Evolutionary conservation across 106 monocot genomes (phyloP), one percentile per base, ranked within the genome.

Genomic region (Dactylorhiza incarnata): DNA sequence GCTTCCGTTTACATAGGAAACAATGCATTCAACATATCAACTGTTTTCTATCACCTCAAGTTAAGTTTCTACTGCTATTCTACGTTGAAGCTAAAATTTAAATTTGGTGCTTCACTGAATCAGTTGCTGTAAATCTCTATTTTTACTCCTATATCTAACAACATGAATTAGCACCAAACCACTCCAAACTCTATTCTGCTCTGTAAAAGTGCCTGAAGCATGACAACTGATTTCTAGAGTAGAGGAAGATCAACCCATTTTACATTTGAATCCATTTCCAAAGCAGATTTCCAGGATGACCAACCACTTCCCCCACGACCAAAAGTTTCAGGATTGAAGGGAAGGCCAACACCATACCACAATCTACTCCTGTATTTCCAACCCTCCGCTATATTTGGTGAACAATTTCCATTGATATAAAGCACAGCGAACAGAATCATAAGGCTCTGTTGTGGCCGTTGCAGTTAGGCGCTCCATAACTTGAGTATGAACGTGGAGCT

Each of bases 291-390:
- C 95, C 92, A 95, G 46, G 76, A 78, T 51, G 90, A 84, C 84
- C 84, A 95, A 12, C 95, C 95, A 83, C 84, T 92, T 76, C 95
- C 95, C 49, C 95, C 95, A 53, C 95, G 92, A 82, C 86, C 86
- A 83, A 92, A 92, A 15, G 50, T 23, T 23, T 66, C 62, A 24
- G 72, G 37, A 78, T 86, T 92, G 16, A 47, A 59, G 9, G 88
- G 88, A 75, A 92, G 73, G 24, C 95, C 95, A 77, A 95, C 86
- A 71, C 95, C 95, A 84, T 95, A 95, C 95, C 95, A 95, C 86
- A 92, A 68, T 68, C 92, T 82, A 82, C 92, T 92, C 45, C 92
- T 86, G 53, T 80, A 85, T 52, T 88, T 92, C 95, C 95, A 95
- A 58, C 95, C 90, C 68, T 90, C 90, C 68, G 83, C 76, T 25